phyloP scores from a whole-genome alignment of 768 basidiomycete genomes.

The Tylopilus subfusipes region DNA sequence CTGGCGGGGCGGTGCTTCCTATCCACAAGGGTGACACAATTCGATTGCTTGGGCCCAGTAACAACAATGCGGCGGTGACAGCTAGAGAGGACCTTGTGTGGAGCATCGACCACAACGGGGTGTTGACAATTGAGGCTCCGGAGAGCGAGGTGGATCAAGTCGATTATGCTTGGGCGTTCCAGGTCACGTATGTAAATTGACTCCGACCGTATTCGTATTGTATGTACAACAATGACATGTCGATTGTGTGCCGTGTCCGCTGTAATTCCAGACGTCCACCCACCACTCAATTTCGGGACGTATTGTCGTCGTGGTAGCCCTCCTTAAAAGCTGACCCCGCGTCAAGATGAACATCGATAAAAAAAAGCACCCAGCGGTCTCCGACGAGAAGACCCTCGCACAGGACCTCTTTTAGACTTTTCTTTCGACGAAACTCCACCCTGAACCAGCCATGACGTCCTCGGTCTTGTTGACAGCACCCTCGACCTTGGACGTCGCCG shows the following conservation, averaged over 20 bases:
- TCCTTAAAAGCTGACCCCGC: neutral
- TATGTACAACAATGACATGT: neutral
- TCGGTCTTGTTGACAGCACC: slow-evolving; percentile 4
- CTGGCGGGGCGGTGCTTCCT: slow-evolving; percentile 38
- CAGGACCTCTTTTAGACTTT: neutral
- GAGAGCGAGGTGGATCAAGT: slow-evolving; percentile 23
- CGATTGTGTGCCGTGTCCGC: too few species aligned
- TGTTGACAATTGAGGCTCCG: slow-evolving; percentile 30
- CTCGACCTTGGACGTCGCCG: neutral
- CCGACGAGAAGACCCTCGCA: neutral
- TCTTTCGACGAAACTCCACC: neutral
- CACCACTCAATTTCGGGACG: neutral
- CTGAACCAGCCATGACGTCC: slow-evolving; percentile 10
- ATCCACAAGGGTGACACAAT: slow-evolving; percentile 42
- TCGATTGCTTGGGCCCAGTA: slow-evolving; percentile 36
- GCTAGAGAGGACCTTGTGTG: slow-evolving; percentile 27
- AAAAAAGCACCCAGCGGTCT: neutral
- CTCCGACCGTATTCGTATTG: neutral
- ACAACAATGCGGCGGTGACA: neutral
- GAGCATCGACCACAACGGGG: slow-evolving; percentile 29
- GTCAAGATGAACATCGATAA: slow-evolving; percentile 1
- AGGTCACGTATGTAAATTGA: slow-evolving; percentile 31
- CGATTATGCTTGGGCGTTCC: slow-evolving; percentile 41
- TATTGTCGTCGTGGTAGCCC: neutral
- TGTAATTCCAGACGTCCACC: neutral